Evolutionary conservation across 2,329 filamentous ascomycete genomes (phyloP), one percentile per base, ranked within the genome.

Genomic region (Trichophyton verrucosum): DNA sequence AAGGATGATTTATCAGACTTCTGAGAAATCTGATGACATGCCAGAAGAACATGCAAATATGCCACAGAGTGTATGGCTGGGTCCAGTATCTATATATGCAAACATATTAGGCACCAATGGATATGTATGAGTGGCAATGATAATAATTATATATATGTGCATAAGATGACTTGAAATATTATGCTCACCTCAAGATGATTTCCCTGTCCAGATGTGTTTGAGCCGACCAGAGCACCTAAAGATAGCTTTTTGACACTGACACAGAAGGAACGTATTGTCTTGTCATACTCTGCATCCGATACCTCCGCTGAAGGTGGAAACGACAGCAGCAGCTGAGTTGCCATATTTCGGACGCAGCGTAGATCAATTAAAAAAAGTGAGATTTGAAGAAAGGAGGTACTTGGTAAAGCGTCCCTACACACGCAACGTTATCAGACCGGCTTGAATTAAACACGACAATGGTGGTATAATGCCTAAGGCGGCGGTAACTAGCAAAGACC

Each of bases 41-140:
- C 74, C 55, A 76, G 70, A 42, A 87, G 75, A 55, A 81, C 74
- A 63, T 77, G 79, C 57, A 84, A 72, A 70, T 85, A 87, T 7
- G 81, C 75, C 63, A 86, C 76, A 17, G 81, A 81, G 69, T 87
- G 82, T 44, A 77, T 70, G 6, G 78, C 71, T 20, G 85, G 83
- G 65, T 86, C 77, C 61, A 85, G 66, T 44, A 42, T 56, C 46
- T 36, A 40, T 3, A 30, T 24, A 40, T 8, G 40, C 3, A 17
- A 24, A 24, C 9, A 44, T 57, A 36, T 57, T 57, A 24, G 40
- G 36, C 20, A 38, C 46, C 13, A 15, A 51, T 27, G 46, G 11
- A 20, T 17, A 47, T 17, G 9, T 11, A 55, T 17, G n/a, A 38
- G 11, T 38, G 33, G 13, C 33, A 38, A 44, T 8, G 11, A 22